Base-by-base conservation (phyloP, 2,329 filamentous ascomycete species). In the Fusarium burgessii region DNA sequence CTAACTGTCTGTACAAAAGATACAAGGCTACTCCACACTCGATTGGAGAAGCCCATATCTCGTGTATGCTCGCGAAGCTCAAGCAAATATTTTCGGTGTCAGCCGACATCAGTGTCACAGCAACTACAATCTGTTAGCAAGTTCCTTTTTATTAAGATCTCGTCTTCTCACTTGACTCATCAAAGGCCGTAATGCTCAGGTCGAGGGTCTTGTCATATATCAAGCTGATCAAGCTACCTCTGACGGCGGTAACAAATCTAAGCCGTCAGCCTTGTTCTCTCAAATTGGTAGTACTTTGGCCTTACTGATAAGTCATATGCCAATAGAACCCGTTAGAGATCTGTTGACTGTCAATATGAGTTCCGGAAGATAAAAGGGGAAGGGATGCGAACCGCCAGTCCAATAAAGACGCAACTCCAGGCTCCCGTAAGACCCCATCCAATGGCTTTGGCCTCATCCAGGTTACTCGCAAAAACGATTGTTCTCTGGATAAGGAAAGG, bases 61-160 rank as follows among this genome's bases (percentile, higher is more conserved):
- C 65, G 15, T 68, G 62, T 15, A 68, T 20, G n/a, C 46, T 62
- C 14, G 51, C 42, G 18, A 56, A 55, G 33, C 58, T 50, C 6
- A 62, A 17, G 18, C 65, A 68, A 20, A 68, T 68, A 11, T 45
- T 51, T 41, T 68, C 65, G 1, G 65, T 68, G 18, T 68, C 65
- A 1, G 65, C 59, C 6, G 65, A 68, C 65, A 68, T 68, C 12
- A 68, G 41, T 25, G 65, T 66, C 17, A 64, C 47, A 6, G 61
- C 61, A 14, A 62, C 61, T 64, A 11, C 3, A 10, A 4, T 5
- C 6, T 15, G 7, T 64, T 17, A 64, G 29, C 18, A 2, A 6
- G 3, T 1, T 5, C 13, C 9, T 3, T 12, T n/a, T 18, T 2
- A 13, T 4, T 8, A 4, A 12, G 15, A 12, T 7, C 12, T 4